Conservation (phyloP, 768 basidiomycete genomes). For the Hygrocybe punicea region DNA sequence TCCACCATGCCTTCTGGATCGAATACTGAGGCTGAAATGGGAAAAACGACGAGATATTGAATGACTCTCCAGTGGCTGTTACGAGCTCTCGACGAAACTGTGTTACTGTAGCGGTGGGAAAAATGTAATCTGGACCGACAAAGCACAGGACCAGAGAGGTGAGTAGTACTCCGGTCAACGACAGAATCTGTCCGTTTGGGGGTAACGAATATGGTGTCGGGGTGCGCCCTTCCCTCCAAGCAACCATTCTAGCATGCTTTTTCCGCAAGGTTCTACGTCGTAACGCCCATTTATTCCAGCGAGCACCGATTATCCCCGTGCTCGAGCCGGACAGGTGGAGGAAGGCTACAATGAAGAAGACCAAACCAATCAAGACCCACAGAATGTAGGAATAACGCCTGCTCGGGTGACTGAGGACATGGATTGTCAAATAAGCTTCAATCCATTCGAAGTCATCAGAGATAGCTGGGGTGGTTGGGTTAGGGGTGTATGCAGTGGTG, state of each 20-base stretch:
- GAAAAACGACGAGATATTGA: constrained; percentile 33
- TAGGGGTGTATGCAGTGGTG: constrained; percentile 21
- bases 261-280: constrained; percentile 58
- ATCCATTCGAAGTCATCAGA: constrained; percentile 50
- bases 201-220: constrained; percentile 50
- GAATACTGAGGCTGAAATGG: constrained; percentile 52
- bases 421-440: constrained; percentile 54
- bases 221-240: constrained; percentile 32
- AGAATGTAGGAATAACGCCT: constrained; percentile 57
- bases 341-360: constrained; percentile 40
- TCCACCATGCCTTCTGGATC: constrained; percentile 70
- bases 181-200: constrained; percentile 61
- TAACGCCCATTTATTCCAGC: constrained; percentile 58
- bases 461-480: constrained; percentile 45
- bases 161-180: constrained; percentile 43
- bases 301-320: constrained; percentile 43
- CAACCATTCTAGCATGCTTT: constrained; percentile 30
- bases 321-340: constrained; percentile 43
- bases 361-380: constrained; percentile 50
- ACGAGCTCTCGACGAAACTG: constrained; percentile 6
- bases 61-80: constrained; percentile 11
- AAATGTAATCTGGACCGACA: constrained; percentile 68
- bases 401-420: constrained; percentile 49
- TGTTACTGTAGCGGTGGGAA: constrained; percentile 39
- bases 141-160: constrained; percentile 47